Conservation (phyloP, 2,329 filamentous ascomycete species). For the Thielaviopsis ethacetica region DNA sequence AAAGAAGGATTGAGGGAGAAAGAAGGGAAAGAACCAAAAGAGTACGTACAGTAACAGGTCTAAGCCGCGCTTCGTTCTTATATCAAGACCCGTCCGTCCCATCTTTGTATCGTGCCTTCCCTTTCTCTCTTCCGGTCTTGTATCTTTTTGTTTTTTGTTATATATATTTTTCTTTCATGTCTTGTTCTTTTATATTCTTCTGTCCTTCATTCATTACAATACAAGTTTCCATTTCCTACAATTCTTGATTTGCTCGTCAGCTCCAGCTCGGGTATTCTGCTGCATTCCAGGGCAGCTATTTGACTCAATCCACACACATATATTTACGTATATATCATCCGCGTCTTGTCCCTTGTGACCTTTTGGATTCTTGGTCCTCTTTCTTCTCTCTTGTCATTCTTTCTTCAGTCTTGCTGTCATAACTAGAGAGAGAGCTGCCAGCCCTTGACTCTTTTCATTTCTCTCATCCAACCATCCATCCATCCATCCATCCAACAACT, state of each 20-base stretch:
- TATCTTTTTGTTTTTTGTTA: neutral
- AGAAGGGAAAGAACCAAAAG: neutral
- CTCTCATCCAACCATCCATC: too few relatives aligned
- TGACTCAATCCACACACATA: too few relatives aligned
- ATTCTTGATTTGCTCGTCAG: too few relatives aligned
- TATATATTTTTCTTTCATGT: too few relatives aligned
- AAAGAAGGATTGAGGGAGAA: neutral
- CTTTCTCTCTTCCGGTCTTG: neutral
- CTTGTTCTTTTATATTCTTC: neutral
- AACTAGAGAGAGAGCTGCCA: neutral
- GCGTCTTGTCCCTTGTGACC: too few relatives aligned
- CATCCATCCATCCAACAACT: neutral
- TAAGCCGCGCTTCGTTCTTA: too few relatives aligned
- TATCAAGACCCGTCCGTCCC: slow-evolving; percentile 2
- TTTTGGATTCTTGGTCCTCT: neutral
- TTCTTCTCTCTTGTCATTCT: neutral
- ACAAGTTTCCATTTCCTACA: too few relatives aligned
- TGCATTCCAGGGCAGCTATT: too few relatives aligned
- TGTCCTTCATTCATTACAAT: neutral
- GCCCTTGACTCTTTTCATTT: too few relatives aligned
- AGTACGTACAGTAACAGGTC: too few relatives aligned
- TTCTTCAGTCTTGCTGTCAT: neutral
- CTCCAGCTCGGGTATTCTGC: too few relatives aligned
- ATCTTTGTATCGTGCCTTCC: neutral
- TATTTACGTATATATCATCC: too few relatives aligned